These are phyloP conservation scores for Teratosphaeria epicoccoides DNA, from an alignment of 2,329 filamentous ascomycete genomes.

Conservation along the genomic window DNA sequence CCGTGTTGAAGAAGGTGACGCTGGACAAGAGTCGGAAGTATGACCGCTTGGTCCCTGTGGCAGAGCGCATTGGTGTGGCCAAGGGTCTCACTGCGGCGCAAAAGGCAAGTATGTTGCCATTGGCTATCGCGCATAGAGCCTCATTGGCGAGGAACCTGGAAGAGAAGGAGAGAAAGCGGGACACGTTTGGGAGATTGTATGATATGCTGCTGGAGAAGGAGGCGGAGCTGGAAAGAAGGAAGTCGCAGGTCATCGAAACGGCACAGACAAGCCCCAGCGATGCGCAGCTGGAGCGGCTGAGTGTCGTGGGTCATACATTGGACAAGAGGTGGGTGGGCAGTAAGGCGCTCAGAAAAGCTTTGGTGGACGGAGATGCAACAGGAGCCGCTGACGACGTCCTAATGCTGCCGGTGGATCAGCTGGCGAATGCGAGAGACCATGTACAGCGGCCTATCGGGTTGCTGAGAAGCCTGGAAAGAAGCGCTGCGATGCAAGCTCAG, in stretches of 20 bases:
- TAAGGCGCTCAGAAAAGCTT: constrained; percentile 59
- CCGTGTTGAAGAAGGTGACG: constrained; percentile 60
- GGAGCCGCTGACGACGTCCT: constrained; percentile 53
- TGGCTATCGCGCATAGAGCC: constrained; percentile 63
- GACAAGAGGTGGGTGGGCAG: constrained; percentile 70
- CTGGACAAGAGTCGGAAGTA: constrained; percentile 32
- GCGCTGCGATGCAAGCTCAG: constrained; percentile 55
- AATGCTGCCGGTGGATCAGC: constrained; percentile 50
- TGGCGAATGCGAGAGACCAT: constrained; percentile 53
- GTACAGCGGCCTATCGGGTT: constrained; percentile 44
- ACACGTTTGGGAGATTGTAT: constrained; percentile 53
- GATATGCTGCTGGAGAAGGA: constrained; percentile 34
- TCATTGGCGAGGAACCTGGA: constrained; percentile 51
- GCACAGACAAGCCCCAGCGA: neutral
- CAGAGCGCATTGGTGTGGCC: constrained; percentile 41
- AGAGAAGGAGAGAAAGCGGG: constrained; percentile 49
- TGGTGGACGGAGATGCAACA: constrained; percentile 56
- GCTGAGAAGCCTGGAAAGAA: constrained; percentile 59
- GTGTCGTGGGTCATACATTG: constrained; percentile 46
- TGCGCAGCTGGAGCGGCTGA: constrained; percentile 20
- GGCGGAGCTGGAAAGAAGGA: constrained; percentile 44
- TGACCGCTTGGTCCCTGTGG: constrained; percentile 28
- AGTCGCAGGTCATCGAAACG: constrained; percentile 23
- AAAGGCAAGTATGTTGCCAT: constrained; percentile 42
- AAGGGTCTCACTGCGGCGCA: constrained; percentile 21